Percentiles rank a stretch among this genome's conserved stretches.
These are phyloP conservation scores for Raffaelea deltoideospora DNA, from an alignment of 2,329 filamentous ascomycete species.

Conservation along the genomic window DNA sequence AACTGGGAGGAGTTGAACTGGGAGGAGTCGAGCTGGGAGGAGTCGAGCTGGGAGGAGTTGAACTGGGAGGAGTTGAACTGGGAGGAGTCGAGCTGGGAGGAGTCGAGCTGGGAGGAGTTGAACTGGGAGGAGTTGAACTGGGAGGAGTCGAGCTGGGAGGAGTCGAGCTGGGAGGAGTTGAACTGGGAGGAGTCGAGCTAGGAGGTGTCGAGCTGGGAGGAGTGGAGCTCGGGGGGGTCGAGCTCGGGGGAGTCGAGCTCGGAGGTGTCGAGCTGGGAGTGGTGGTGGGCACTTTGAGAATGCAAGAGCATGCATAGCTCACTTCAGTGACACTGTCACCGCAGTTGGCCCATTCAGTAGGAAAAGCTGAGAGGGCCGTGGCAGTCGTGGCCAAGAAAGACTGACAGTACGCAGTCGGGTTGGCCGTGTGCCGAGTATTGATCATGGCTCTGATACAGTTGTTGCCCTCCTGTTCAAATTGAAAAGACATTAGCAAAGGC, in stretches of 20 bases:
- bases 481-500: too few species aligned
- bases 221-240: background rate
- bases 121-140: background rate
- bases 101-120: background rate
- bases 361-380: conserved; percentile 1
- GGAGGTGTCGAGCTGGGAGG: background rate
- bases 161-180: background rate
- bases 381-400: conserved; percentile 1
- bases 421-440: background rate
- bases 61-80: background rate
- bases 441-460: conserved; percentile 7
- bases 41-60: too few species aligned
- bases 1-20: background rate
- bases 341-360: conserved; percentile 7
- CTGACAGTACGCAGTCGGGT: conserved; percentile 5
- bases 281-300: background rate
- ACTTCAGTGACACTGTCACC: background rate
- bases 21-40: background rate
- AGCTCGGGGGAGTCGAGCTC: background rate
- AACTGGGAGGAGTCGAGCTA: background rate
- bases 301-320: conserved; percentile 6
- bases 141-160: background rate
- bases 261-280: background rate
- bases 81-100: background rate
- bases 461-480: conserved; percentile 4